These are phyloP conservation scores for Colletotrichum tropicale DNA, from an alignment of 2,329 filamentous ascomycete genomes.

Conservation along the genomic window DNA sequence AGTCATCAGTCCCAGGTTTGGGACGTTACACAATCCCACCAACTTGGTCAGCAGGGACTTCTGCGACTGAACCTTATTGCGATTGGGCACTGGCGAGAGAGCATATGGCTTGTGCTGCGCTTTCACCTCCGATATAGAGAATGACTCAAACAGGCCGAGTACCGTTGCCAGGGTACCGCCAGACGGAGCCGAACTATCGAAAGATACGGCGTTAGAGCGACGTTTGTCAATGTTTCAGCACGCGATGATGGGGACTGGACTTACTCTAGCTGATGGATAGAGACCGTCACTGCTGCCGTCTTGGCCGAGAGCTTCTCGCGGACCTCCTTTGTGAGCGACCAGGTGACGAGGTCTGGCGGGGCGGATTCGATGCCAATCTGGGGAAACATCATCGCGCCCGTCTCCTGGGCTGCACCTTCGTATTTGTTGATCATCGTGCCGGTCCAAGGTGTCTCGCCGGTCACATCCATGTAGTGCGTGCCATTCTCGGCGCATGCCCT, in stretches of 20 bases:
- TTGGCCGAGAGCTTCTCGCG: slow-evolving; percentile 53
- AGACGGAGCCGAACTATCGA: slow-evolving; percentile 52
- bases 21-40: slow-evolving; percentile 53
- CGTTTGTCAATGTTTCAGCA: background rate
- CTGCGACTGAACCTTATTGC: slow-evolving; percentile 28
- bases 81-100: slow-evolving; percentile 59
- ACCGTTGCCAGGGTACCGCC: slow-evolving; percentile 74
- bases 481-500: slow-evolving; percentile 66
- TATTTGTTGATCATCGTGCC: slow-evolving; percentile 66
- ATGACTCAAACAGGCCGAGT: slow-evolving; percentile 62
- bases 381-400: slow-evolving; percentile 64
- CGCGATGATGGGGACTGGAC: slow-evolving; percentile 23
- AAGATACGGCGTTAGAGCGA: slow-evolving; percentile 10
- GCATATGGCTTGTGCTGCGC: slow-evolving; percentile 55
- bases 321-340: slow-evolving; percentile 54
- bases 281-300: slow-evolving; percentile 59
- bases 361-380: slow-evolving; percentile 68
- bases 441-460: slow-evolving; percentile 64
- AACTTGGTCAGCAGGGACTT: slow-evolving; percentile 48
- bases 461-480: slow-evolving; percentile 69
- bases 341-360: slow-evolving; percentile 64
- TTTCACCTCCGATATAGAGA: slow-evolving; percentile 50
- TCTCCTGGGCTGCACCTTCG: slow-evolving; percentile 53
- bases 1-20: slow-evolving; percentile 59
- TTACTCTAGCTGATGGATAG: slow-evolving; percentile 46